Base-by-base conservation (phyloP, 768 basidiomycete species). In the Thelephora ganbajun region DNA sequence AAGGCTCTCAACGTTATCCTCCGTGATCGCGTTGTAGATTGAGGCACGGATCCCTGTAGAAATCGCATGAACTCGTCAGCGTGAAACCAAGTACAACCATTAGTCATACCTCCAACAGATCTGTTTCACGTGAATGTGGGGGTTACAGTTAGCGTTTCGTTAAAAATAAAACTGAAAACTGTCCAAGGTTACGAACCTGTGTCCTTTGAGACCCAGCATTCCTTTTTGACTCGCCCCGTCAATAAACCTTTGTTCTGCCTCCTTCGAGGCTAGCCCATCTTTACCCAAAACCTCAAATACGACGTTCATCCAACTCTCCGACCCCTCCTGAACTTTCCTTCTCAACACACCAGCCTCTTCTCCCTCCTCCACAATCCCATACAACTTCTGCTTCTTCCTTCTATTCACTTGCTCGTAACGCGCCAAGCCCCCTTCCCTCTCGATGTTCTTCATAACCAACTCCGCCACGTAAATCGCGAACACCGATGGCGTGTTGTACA, bases 281-380 rank as follows among this genome's bases (percentile, higher is more conserved):
- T 86, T 80, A 0, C 80, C 84, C 11, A 77, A 53, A 11, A 93
- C 68, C 46, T 77, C 75, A 63, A 97, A 98, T 0, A 89, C 86
- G 13, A 89, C 72, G 61, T 99, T 99, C 94, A 98, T 98, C 79
- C 86, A 85, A 63, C 93, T 97, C 50, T 83, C 74, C 43, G 80
- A 78, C 5, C 77, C 83, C 49, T 73, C 70, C 57, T 76, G 70
- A 16, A 94, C 92, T 58, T 83, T 86, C 18, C 73, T 61, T 54
- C 65, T 73, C 55, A 88, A 77, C 48, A 88, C 66, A 0, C 89
- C 89, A 55, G 71, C 73, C 49, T 65, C 67, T 60, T 82, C 78
- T 3, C 89, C 89, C 53, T 77, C 74, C 53, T 74, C 72, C 51
- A 99, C 56, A 3, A 71, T 80, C 0, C 60, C 67, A 63, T 97